These are phyloP conservation scores for Mortierella sp. DNA, from an alignment of 371 early-diverging fungal species.

Conservation along the genomic window DNA sequence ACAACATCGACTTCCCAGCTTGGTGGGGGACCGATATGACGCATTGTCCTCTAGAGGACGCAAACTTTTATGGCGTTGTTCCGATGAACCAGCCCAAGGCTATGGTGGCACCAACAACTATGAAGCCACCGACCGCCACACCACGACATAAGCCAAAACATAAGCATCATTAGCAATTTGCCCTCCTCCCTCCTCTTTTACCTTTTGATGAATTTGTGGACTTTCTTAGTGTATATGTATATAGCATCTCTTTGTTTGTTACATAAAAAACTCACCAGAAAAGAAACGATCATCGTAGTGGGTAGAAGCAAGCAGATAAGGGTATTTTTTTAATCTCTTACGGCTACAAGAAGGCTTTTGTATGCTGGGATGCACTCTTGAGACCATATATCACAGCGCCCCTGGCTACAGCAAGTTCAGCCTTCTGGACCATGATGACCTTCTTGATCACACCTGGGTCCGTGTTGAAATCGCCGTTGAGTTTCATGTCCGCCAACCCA, in stretches of 20 bases:
- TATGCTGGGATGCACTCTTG: constrained; percentile 50
- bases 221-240: too few species aligned
- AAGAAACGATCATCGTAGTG: background rate
- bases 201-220: background rate
- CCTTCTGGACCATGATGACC: constrained; percentile 52
- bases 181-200: too few species aligned
- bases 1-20: constrained; percentile 17
- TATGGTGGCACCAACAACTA: background rate
- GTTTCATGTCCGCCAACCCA: constrained; percentile 21
- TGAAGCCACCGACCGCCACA: too few species aligned
- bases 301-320: background rate
- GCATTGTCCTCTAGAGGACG: constrained; percentile 33
- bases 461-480: constrained; percentile 12
- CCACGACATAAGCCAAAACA: too few species aligned
- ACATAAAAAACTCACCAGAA: too few species aligned
- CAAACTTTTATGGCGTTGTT: constrained; percentile 19
- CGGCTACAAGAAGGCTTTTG: constrained; percentile 39
- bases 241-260: too few species aligned
- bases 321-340: background rate
- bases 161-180: too few species aligned
- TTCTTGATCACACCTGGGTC: constrained; percentile 37
- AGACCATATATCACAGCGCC: constrained; percentile 55
- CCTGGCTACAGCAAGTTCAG: constrained; percentile 49
- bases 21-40: constrained; percentile 55
- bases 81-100: constrained; percentile 16